Conservation (phyloP, 1,139 yeast species). For the Pneumocystis carinii region DNA sequence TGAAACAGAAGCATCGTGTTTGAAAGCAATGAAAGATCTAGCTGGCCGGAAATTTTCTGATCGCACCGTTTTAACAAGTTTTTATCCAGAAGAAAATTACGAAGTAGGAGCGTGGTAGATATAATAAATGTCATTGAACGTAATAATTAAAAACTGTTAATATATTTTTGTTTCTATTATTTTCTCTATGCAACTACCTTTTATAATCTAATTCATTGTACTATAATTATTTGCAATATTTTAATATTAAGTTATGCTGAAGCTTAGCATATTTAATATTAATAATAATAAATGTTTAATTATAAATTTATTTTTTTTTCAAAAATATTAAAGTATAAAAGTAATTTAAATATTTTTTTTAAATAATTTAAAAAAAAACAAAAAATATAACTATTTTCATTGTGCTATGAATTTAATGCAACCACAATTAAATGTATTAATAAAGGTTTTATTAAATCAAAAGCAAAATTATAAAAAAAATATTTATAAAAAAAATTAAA, state of each 20-base stretch:
- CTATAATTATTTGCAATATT: neutral
- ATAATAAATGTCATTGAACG: neutral
- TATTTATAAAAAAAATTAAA: no score
- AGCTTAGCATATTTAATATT: neutral
- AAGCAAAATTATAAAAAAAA: no score
- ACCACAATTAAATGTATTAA: no score
- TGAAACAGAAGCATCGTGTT: constrained; percentile 37
- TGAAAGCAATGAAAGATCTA: constrained; percentile 43
- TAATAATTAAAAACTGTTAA: neutral
- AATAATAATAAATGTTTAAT: neutral
- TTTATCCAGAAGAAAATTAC: constrained; percentile 44
- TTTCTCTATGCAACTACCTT: neutral
- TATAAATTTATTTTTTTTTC: constrained; percentile 29
- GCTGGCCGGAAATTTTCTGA: constrained; percentile 59
- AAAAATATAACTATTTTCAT: no score
- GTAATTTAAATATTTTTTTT: neutral
- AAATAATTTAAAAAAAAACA: neutral
- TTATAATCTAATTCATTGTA: neutral
- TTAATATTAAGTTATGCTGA: neutral
- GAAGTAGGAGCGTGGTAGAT: constrained; percentile 1
- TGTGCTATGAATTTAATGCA: no score
- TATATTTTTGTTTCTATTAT: neutral
- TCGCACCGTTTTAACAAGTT: constrained; percentile 54
- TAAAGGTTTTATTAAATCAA: neutral
- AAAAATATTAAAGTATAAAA: neutral